Percentiles rank a stretch among this genome's conserved stretches.
phyloP scores from a whole-genome alignment of 345 rosid genomes.

The Cardamine chenopodiifolia region DNA sequence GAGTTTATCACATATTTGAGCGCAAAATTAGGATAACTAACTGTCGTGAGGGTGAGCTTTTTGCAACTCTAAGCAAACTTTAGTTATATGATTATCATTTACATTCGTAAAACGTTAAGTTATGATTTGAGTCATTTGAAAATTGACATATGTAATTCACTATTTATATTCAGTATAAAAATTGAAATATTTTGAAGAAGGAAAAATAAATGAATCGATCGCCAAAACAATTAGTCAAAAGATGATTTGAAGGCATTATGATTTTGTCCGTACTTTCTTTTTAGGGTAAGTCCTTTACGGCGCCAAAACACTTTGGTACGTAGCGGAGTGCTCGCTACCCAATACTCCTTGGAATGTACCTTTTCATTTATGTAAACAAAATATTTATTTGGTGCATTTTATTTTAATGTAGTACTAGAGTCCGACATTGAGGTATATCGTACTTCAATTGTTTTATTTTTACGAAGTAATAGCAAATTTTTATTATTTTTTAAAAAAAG shows the following conservation, averaged over 20 bases:
- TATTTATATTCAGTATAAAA: background rate
- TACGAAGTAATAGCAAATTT: too few relatives aligned
- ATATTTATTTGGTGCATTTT: background rate
- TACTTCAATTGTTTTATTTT: too few relatives aligned
- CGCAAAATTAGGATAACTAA: background rate
- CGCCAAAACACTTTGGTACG: conserved; percentile 25
- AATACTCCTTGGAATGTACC: conserved; percentile 38
- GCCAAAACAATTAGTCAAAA: background rate
- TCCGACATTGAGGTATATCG: too few relatives aligned
- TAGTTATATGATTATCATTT: background rate
- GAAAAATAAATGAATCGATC: background rate
- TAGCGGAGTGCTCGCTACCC: conserved; percentile 33
- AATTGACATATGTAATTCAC: background rate
- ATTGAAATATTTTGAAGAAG: background rate
- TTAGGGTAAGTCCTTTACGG: conserved; percentile 20
- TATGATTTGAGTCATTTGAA: background rate
- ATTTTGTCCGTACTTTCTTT: conserved; percentile 31
- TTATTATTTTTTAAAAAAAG: too few relatives aligned
- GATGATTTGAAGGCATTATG: background rate
- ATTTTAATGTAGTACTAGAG: background rate
- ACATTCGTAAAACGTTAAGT: too few relatives aligned
- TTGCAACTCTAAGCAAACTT: background rate
- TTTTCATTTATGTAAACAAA: background rate
- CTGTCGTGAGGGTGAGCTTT: too few relatives aligned
- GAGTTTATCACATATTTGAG: background rate